A percentile compares a stretch with the other conserved stretches of the same genome.
These are phyloP conservation scores for Sclerospora graminicola DNA, from an alignment of 352 stramenopile genomes.

Conservation along the genomic window DNA sequence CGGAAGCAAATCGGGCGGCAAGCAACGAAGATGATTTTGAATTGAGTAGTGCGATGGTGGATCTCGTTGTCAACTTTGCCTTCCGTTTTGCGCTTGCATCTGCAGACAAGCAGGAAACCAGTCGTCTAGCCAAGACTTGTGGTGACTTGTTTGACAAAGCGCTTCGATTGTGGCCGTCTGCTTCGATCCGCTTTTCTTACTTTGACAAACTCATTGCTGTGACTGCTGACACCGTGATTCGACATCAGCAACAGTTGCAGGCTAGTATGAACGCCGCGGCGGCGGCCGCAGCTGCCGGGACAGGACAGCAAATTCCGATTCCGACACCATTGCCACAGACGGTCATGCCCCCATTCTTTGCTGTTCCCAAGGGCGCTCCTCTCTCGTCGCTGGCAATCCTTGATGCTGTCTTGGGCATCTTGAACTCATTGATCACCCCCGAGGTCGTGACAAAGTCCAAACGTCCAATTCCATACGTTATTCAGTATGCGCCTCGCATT, in stretches of 20 bases:
- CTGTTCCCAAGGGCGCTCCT: constrained; percentile 69
- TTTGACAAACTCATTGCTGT: constrained; percentile 88
- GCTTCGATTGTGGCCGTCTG: constrained; percentile 75
- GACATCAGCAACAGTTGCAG: constrained; percentile 55
- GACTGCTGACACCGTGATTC: constrained; percentile 75
- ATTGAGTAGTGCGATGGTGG: constrained; percentile 77
- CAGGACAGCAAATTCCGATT: constrained; percentile 19
- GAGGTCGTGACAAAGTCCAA: constrained; percentile 68
- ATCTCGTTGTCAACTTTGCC: constrained; percentile 89
- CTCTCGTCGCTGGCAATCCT: constrained; percentile 81
- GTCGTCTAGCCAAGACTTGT: constrained; percentile 80
- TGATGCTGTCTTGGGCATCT: constrained; percentile 76
- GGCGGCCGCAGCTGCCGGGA: constrained; percentile 6
- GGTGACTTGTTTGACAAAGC: constrained; percentile 83
- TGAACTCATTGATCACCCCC: constrained; percentile 73
- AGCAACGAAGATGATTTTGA: constrained; percentile 82
- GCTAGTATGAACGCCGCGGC: constrained; percentile 21
- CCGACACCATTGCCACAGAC: constrained; percentile 19
- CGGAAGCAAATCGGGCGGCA: constrained; percentile 11
- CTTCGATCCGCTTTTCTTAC: constrained; percentile 83
- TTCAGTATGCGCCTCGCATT: constrained; percentile 81
- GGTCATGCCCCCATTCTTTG: constrained; percentile 74
- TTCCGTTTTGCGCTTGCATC: constrained; percentile 82
- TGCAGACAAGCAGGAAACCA: constrained; percentile 85
- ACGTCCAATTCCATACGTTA: constrained; percentile 68